These are phyloP conservation scores for Elongisporangium anandrum DNA, from an alignment of 352 stramenopile species.

Conservation along the genomic window DNA sequence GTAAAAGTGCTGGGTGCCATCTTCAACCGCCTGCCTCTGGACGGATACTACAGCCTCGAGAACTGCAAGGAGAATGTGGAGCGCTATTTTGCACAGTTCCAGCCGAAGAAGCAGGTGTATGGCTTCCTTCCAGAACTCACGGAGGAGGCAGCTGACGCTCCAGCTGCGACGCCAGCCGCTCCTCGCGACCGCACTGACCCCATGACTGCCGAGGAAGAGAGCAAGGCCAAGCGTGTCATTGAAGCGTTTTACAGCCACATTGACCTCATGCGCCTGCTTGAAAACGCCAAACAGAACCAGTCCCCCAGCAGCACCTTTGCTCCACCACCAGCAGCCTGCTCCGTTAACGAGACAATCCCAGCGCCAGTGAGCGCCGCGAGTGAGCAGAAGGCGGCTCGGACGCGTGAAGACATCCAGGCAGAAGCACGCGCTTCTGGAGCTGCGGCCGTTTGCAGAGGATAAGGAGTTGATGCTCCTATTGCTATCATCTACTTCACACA, in stretches of 20 bases:
- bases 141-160: conserved; percentile 14
- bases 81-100: conserved; percentile 89
- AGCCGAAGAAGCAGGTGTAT: conserved; percentile 63
- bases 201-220: conserved; percentile 17
- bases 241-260: conserved; percentile 32
- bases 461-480: background rate
- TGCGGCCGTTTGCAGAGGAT: background rate
- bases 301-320: background rate
- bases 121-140: conserved; percentile 80
- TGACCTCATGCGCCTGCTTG: conserved; percentile 32
- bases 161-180: conserved; percentile 14
- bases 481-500: no score
- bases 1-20: conserved; percentile 94
- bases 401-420: background rate
- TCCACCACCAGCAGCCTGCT: background rate
- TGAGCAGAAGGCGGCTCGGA: background rate
- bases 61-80: conserved; percentile 88
- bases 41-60: conserved; percentile 94
- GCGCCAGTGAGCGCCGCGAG: background rate
- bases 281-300: conserved; percentile 19
- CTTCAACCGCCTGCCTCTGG: conserved; percentile 92
- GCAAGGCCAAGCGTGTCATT: conserved; percentile 28
- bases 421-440: background rate
- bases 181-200: conserved; percentile 10
- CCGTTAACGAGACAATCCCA: background rate